Evolutionary conservation across 73 alveolate genomes (phyloP), one percentile per base, ranked within the genome.

Genomic region (Stentor roeselii): DNA sequence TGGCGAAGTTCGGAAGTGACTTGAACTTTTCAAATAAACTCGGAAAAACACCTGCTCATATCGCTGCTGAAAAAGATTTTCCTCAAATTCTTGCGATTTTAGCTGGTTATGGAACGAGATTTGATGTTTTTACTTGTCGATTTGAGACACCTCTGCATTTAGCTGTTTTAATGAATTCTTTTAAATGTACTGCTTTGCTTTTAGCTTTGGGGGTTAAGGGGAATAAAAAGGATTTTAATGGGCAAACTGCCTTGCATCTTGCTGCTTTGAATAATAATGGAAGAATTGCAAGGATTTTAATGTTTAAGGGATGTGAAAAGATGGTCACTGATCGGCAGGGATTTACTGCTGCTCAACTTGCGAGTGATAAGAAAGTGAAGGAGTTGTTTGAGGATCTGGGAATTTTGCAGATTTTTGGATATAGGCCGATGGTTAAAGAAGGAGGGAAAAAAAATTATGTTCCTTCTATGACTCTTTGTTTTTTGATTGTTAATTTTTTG

Each of bases 181-280:
- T 21, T 1, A 67, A 32, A 67, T 14, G 15, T 27, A 40, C 34
- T 1, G 34, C 42, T 21, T 32, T 67, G n/a, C 37, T 67, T 1
- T 30, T 67, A 1, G 2, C 37, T 21, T 27, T 21, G 37, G 41
- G 41, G 0, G 41, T 32, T 2, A 27, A 36, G 21, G 34, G 41
- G 41, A 67, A 40, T 1, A 67, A 21, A 67, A 67, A 30, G 34
- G 80, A 67, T 67, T 36, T 27, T 27, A 67, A 67, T 27, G 80
- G 80, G 14, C 21, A 40, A 40, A 67, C 80, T 67, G 41, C 80
- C 34, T 67, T 67, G 80, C 1, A 67, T 67, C 21, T 67, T 67
- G 67, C 67, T 6, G 67, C 67, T 50, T 11, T 11, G 21, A 50
- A 50, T 50, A 50, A 50, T 21, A 50, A 50, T 50, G 6, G 30